Base-by-base conservation (phyloP, 768 basidiomycete genomes). In the Auricularia sp. region DNA sequence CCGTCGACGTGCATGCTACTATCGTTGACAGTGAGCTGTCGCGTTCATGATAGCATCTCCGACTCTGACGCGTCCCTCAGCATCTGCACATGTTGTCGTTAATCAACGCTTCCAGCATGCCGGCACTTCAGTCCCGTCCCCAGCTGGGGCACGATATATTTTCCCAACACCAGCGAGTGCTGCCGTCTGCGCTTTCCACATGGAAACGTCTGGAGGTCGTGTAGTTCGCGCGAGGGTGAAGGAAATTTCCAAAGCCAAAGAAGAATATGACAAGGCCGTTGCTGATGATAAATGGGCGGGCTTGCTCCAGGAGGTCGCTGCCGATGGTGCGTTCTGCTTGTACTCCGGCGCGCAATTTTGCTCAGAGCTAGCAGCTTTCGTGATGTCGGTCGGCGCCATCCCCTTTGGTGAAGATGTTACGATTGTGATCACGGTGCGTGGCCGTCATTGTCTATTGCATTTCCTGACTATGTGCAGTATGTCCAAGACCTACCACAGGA, bases 111-210 rank as follows among this genome's bases (percentile, higher is more conserved):
- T 42, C 13, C 39, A 14, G 8, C 39, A 18, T 11, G 21, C 47
- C 6, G 21, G 47, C 47, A 18, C 10, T 18, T 51, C 47, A 29
- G 29, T 29, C 29, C 29, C 29, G 29, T 29, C 29, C 29, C 29
- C 29, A 6, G 47, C 39, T 16, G 47, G 21, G 10, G 47, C 47
- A 51, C 47, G 47, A 18, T 87, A 85, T 70, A 75, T 79, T 44
- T 87, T 87, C 67, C 85, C 85, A 8, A 78, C 86, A 3, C 86
- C 85, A 0, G 81, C 79, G 1, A 76, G 75, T 37, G 81, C 81
- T 0, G 84, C 83, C 0, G 77, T 85, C 6, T 85, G 83, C 65
- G 79, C 78, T 0, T 87, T 87, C 68, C 74, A 79, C 44, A 78
- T 85, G 72, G 74, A 74, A 51, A 75, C 77, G 10, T 75, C 76